Base-by-base conservation (phyloP, 306 rosid genomes). In the Notholithocarpus densiflorus region DNA sequence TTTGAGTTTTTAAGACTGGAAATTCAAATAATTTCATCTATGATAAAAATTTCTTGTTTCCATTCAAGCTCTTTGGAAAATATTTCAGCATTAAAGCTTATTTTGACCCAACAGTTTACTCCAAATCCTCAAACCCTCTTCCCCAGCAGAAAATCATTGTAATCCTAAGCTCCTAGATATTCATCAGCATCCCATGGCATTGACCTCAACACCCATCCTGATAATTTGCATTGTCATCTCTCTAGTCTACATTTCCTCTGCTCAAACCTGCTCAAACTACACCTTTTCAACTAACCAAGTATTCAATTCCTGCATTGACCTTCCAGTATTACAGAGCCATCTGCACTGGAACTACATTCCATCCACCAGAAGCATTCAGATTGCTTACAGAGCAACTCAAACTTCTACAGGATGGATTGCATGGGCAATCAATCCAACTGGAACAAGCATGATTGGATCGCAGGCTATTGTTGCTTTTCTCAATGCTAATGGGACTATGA, bases 291-390 rank as follows among this genome's bases (percentile, higher is more conserved):
- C 48, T 4, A 4, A 61, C 72, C 56, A n/a, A 71, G 43, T 18
- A 18, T 76, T 81, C 78, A 29, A 9, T 12, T 76, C 81, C 19
- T 76, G 81, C 77, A 40, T n/a, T 29, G 71, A 76, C 71, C 78
- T 71, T 53, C 85, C 68, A 4, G 77, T 21, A 26, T 56, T 71
- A 31, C 72, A 81, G 26, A 61, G 82, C 45, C 66, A 59, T 32
- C 80, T 74, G 64, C 75, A 68, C 76, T 68, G 82, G 79, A 78
- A 59, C 68, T 68, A 78, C 76, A 69, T 68, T 18, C 73, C 80
- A 59, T 82, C 86, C 40, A 73, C 82, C 72, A 82, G 53, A 68
- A 48, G 21, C 57, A 26, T 77, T 65, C 56, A 74, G 31, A 45
- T 77, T 53, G 74, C 75, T 18, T 69, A 62, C 14, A 77, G 72